A percentile compares a stretch with the other conserved stretches of the same genome.
These are phyloP conservation scores for Begonia peltatifolia DNA, from an alignment of 306 rosid genomes.

Conservation along the genomic window DNA sequence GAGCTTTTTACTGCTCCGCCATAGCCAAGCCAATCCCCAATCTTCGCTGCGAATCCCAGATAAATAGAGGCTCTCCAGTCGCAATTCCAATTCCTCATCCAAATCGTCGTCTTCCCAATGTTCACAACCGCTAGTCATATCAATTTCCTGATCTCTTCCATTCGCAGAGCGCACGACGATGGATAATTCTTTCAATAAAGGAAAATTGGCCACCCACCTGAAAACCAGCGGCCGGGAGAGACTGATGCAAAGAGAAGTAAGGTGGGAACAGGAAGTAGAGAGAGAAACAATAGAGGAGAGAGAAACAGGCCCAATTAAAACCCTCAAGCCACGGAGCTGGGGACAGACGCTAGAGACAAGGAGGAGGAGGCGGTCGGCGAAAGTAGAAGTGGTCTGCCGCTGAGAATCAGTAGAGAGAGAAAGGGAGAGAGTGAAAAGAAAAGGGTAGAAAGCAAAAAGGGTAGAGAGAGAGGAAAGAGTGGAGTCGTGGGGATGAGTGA, in stretches of 20 bases:
- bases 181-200: constrained; percentile 35
- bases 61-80: constrained; percentile 39
- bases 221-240: constrained; percentile 50
- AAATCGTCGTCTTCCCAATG: constrained; percentile 16
- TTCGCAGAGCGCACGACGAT: constrained; percentile 17
- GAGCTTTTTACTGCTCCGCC: constrained; percentile 51
- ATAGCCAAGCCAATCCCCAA: constrained; percentile 53
- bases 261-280: constrained; percentile 29
- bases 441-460: constrained; percentile 45
- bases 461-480: constrained; percentile 27
- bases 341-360: constrained; percentile 22
- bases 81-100: constrained; percentile 18
- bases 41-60: constrained; percentile 49
- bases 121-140: constrained; percentile 7
- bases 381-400: constrained; percentile 2
- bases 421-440: constrained; percentile 44
- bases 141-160: constrained; percentile 6
- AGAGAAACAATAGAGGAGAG: constrained; percentile 44
- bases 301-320: constrained; percentile 39
- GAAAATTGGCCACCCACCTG: constrained; percentile 40
- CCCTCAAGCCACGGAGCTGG: constrained; percentile 31
- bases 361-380: constrained; percentile 25
- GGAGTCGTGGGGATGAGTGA: constrained; percentile 18
- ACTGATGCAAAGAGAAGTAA: constrained; percentile 40
- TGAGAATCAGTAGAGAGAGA: constrained; percentile 18